Base-by-base conservation (phyloP, 169 alveolate species). In the Fabrea salina region DNA sequence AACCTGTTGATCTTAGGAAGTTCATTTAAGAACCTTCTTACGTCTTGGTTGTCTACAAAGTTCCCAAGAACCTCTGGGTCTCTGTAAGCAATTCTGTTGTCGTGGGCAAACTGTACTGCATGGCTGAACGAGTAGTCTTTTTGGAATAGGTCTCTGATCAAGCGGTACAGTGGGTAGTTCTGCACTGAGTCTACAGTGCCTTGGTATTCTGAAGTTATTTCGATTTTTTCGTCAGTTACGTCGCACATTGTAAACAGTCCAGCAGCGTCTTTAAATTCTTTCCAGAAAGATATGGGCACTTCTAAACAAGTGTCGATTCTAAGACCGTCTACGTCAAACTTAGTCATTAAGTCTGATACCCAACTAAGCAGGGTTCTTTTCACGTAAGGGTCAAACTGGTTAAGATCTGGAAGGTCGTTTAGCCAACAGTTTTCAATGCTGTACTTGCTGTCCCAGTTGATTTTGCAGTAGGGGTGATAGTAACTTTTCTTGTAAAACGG, bases 1-100 rank as follows among this genome's bases (percentile, higher is more conserved):
- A 79, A 61, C n/a, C 76, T 64, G 19, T 37, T 40, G 50, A 37
- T 64, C 2, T 64, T 64, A 16, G 37, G 25, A 5, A 30, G 19
- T 19, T 58, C 59, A 78, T 85, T 58, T n/a, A 90, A 82, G 88
- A 90, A 93, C 68, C 97, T 82, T 13, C 88, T 86, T 75, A 89
- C 90, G 80, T 93, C 97, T 83, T 93, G 97, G 74, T 93, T 93
- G 56, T 91, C 97, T 51, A 89, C 84, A 66, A 93, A 93, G 64
- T 82, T 74, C n/a, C 95, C 95, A 50, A 91, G 86, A 37, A 58
- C 33, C 85, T 83, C 16, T 76, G 53, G 39, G 86, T 77, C 71
- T 93, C 89, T 5, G 39, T 40, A 30, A 80, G 53, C 3, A 83
- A 39, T 64, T 27, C 19, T 40, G 6, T 13, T 16, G n/a, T 32